A percentile compares a stretch with the other conserved stretches of the same genome.
phyloP scores from a whole-genome alignment of 2,329 filamentous ascomycete species.

The Eurotiales sp. region DNA sequence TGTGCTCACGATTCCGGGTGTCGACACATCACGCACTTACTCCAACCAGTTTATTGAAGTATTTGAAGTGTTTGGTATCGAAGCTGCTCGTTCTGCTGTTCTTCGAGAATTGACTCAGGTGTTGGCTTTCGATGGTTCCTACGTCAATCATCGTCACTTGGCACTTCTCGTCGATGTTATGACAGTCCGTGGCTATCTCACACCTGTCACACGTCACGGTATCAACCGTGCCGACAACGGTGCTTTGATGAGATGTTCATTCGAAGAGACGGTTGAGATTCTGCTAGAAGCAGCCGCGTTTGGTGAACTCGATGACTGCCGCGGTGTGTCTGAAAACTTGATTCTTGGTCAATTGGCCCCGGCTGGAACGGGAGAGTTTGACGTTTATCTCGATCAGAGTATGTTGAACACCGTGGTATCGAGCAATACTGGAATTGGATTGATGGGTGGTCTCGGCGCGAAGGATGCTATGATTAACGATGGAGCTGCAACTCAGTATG shows the following conservation, averaged over 20 bases:
- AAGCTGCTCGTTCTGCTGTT: slow-evolving; percentile 82
- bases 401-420: slow-evolving; percentile 95
- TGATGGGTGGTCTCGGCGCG: slow-evolving; percentile 70
- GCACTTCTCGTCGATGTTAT: slow-evolving; percentile 94
- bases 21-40: slow-evolving; percentile 80
- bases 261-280: slow-evolving; percentile 99
- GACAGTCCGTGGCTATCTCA: slow-evolving; percentile 90
- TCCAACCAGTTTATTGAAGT: slow-evolving; percentile 96
- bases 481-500: slow-evolving; percentile 91
- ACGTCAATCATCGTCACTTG: slow-evolving; percentile 98
- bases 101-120: slow-evolving; percentile 87
- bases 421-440: slow-evolving; percentile 68
- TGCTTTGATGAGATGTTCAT: slow-evolving; percentile 98
- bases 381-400: slow-evolving; percentile 86
- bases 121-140: slow-evolving; percentile 96
- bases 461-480: slow-evolving; percentile 69
- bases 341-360: slow-evolving; percentile 97
- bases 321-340: slow-evolving; percentile 96
- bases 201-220: slow-evolving; percentile 94
- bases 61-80: slow-evolving; percentile 92
- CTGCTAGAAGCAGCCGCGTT: slow-evolving; percentile 90
- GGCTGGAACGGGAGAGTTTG: slow-evolving; percentile 94
- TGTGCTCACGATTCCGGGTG: slow-evolving; percentile 80
- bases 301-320: slow-evolving; percentile 94
- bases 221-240: slow-evolving; percentile 98